Evolutionary conservation across 192 early-diverging fungal genomes (phyloP), one percentile per base, ranked within the genome.

Genomic region (Coemansia sp.): DNA sequence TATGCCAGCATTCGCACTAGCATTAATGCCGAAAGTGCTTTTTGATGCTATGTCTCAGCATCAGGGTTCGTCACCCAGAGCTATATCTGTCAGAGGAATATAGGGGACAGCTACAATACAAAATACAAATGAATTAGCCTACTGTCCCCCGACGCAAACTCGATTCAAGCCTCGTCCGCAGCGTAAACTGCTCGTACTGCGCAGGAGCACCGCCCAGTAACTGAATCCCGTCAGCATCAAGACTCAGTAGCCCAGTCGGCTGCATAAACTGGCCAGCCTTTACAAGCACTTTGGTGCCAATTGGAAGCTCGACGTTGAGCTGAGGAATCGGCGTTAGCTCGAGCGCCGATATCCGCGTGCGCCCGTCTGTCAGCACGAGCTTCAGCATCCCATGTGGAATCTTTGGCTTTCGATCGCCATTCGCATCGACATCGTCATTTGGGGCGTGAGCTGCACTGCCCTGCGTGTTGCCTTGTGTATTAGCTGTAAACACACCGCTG

Each of bases 261-360:
- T 62, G 59, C 52, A 74, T 29, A 15, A 74, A 19, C 56, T 70
- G 67, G 4, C 62, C 72, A 3, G 45, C 17, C 8, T 56, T 49
- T 15, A 79, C 68, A 4, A 79, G 45, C 39, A 79, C 72, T 19
- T 79, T 79, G 14, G 77, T 70, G 35, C 77, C 77, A 19, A 79
- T 56, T 10, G 77, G 72, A 60, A 79, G 64, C 69, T 63, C 72
- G 12, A 68, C 65, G 10, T 48, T 27, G 27, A 81, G 73, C 72
- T 72, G 72, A 58, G 41, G 58, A 38, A 75, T 59, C 57, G 56
- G 61, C 17, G 25, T 43, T 49, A 67, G 32, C 52, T 81, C 78
- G n/a, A 81, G 14, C 22, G 69, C 78, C 5, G 72, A 45, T 21
- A 81, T 11, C 22, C 56, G 56, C 41, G 65, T 41, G 22, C 32